These are phyloP conservation scores for Elongisporangium prolatum DNA, from an alignment of 352 stramenopile genomes.

Conservation along the genomic window DNA sequence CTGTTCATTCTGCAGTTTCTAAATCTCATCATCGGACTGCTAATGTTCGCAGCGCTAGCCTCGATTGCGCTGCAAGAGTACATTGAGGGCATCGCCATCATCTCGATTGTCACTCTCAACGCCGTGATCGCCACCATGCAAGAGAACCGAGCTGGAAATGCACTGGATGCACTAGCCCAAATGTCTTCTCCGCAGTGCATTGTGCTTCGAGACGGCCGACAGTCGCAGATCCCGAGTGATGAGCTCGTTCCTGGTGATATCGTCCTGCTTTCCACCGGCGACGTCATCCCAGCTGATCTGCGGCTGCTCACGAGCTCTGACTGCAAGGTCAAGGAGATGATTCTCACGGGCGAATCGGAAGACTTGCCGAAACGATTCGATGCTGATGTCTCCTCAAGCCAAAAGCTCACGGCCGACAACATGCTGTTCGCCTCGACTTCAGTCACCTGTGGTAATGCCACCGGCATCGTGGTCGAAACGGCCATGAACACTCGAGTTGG, in stretches of 20 bases:
- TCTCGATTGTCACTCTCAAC: conserved; percentile 37
- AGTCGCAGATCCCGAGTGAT: conserved; percentile 30
- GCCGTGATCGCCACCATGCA: conserved; percentile 29
- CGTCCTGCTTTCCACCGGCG: conserved; percentile 76
- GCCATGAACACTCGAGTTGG: conserved; percentile 39
- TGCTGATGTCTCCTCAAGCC: conserved; percentile 5
- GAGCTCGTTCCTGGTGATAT: conserved; percentile 53
- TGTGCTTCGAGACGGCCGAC: conserved; percentile 20
- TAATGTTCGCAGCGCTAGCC: conserved; percentile 28
- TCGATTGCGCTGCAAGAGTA: conserved; percentile 33
- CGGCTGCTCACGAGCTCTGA: conserved; percentile 65
- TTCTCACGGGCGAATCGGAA: conserved; percentile 80
- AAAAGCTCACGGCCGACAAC: conserved; percentile 49
- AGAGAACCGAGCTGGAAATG: conserved; percentile 27
- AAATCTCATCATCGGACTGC: conserved; percentile 34
- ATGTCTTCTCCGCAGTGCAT: conserved; percentile 29
- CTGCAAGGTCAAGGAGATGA: conserved; percentile 87
- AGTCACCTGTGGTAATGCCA: conserved; percentile 43
- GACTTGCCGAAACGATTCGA: conserved; percentile 28
- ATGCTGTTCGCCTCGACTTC: conserved; percentile 88
- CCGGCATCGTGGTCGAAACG: conserved; percentile 33
- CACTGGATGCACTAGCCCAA: conserved; percentile 25
- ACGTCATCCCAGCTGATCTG: conserved; percentile 87
- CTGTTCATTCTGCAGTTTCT: conserved; percentile 36
- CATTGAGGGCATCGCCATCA: conserved; percentile 30